These are phyloP conservation scores for Aspergillus funiculosus DNA, from an alignment of 495 filamentous ascomycete genomes.

Conservation along the genomic window DNA sequence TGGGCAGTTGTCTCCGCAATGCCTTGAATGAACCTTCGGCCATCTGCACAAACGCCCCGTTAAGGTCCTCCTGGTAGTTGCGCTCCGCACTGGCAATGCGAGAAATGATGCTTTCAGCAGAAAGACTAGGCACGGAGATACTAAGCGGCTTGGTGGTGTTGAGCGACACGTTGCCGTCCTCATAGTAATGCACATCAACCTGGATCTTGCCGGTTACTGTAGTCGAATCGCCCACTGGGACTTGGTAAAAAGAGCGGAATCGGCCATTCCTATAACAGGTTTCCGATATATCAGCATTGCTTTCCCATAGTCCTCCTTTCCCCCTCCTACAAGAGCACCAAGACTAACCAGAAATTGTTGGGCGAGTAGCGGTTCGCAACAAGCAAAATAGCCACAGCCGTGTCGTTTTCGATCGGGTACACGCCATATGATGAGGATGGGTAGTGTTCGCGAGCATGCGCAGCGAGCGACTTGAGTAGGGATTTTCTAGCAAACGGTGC, in stretches of 20 bases:
- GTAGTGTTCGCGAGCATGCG: conserved; percentile 87
- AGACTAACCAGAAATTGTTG: conserved; percentile 82
- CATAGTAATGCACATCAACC: conserved; percentile 91
- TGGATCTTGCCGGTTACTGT: conserved; percentile 43
- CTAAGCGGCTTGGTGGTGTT: conserved; percentile 72
- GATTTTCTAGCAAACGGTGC: conserved; percentile 46
- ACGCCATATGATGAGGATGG: conserved; percentile 72
- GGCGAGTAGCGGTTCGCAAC: conserved; percentile 97
- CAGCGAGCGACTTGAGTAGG: conserved; percentile 66
- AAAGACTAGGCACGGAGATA: conserved; percentile 51
- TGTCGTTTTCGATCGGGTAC: conserved; percentile 69
- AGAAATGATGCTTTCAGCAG: conserved; percentile 62
- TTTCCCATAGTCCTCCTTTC: neutral
- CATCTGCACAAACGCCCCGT: conserved; percentile 77
- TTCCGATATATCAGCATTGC: neutral
- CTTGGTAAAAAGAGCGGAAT: conserved; percentile 77
- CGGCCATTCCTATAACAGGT: conserved; percentile 71
- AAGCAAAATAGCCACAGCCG: conserved; percentile 69
- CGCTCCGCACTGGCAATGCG: conserved; percentile 75
- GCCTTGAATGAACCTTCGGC: conserved; percentile 94
- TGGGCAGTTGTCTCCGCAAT: conserved; percentile 84
- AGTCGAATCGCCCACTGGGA: conserved; percentile 55
- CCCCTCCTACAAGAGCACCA: neutral
- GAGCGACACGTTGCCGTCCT: conserved; percentile 95
- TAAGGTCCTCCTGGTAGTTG: conserved; percentile 94